Conservation (phyloP, 2,329 filamentous ascomycete genomes). For the Colletotrichum theobromicola region DNA sequence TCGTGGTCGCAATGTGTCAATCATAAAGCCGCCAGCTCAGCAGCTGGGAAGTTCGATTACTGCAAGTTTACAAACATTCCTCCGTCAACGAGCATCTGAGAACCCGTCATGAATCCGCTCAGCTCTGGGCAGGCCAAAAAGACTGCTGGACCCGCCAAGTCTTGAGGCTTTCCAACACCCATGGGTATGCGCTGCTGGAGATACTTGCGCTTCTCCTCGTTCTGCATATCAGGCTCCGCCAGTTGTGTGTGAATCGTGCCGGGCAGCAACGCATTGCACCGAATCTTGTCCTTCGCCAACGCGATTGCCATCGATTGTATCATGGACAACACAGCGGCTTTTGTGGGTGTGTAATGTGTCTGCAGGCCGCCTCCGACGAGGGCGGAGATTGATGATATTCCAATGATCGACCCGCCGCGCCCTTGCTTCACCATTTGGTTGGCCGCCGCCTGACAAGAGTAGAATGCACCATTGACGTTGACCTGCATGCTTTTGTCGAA, state of each 20-base stretch:
- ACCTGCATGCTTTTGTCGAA: slow-evolving; percentile 65
- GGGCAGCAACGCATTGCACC: slow-evolving; percentile 73
- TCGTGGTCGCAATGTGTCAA: not conserved
- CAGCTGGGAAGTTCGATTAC: slow-evolving; percentile 33
- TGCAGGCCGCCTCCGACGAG: slow-evolving; percentile 70
- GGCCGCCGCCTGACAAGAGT: slow-evolving; percentile 70
- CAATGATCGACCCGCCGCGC: slow-evolving; percentile 65
- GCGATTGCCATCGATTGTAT: slow-evolving; percentile 74
- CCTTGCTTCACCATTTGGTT: slow-evolving; percentile 56
- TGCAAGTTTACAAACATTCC: slow-evolving; percentile 77
- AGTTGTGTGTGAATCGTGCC: slow-evolving; percentile 74
- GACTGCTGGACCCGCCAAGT: slow-evolving; percentile 74
- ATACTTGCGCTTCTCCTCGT: slow-evolving; percentile 68
- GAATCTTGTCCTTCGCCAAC: slow-evolving; percentile 67
- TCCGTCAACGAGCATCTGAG: slow-evolving; percentile 75
- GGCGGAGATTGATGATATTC: slow-evolving; percentile 70
- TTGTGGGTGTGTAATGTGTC: slow-evolving; percentile 76
- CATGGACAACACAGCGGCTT: slow-evolving; percentile 70
- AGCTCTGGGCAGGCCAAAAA: slow-evolving; percentile 71
- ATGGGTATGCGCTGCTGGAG: slow-evolving; percentile 73
- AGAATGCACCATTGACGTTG: slow-evolving; percentile 73
- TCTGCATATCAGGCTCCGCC: slow-evolving; percentile 70
- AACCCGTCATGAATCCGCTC: slow-evolving; percentile 70
- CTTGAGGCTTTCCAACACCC: slow-evolving; percentile 63
- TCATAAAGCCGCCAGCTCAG: not conserved